Evolutionary conservation across 495 filamentous ascomycete species (phyloP).

Genomic region (Podospora appendiculata): DNA sequence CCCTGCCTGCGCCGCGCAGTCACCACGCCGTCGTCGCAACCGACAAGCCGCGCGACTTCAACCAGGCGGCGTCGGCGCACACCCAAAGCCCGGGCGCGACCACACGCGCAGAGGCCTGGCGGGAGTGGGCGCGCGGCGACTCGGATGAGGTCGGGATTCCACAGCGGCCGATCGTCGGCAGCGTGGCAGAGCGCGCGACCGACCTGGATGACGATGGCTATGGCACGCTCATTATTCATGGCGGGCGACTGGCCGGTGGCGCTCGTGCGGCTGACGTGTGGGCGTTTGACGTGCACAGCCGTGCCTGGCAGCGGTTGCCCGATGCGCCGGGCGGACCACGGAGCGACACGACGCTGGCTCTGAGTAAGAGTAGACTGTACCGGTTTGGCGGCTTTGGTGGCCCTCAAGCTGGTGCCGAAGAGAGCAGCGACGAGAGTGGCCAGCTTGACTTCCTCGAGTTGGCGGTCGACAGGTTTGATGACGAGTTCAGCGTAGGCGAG

Average conservation of each 20-base stretch:
- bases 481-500: slow-evolving; percentile 35
- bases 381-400: slow-evolving; percentile 72
- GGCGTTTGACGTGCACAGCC: slow-evolving; percentile 55
- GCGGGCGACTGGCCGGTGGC: slow-evolving; percentile 51
- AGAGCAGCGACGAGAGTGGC: slow-evolving; percentile 41
- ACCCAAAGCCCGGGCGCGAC: background rate
- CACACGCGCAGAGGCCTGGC: slow-evolving; percentile 23
- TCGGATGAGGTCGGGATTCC: slow-evolving; percentile 33
- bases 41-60: slow-evolving; percentile 36
- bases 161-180: slow-evolving; percentile 40
- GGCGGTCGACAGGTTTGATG: slow-evolving; percentile 37
- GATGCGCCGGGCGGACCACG: slow-evolving; percentile 52
- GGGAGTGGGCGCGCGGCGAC: slow-evolving; percentile 37
- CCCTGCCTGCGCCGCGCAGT: slow-evolving; percentile 30
- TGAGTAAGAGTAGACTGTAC: slow-evolving; percentile 50
- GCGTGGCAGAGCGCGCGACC: slow-evolving; percentile 33
- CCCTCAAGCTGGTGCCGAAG: slow-evolving; percentile 39
- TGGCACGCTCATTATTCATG: slow-evolving; percentile 61
- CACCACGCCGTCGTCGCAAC: slow-evolving; percentile 41
- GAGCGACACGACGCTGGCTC: slow-evolving; percentile 56
- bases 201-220: slow-evolving; percentile 42
- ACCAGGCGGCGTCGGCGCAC: slow-evolving; percentile 2
- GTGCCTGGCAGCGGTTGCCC: slow-evolving; percentile 55
- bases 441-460: slow-evolving; percentile 53
- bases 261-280: slow-evolving; percentile 56